Conservation (phyloP, 129 eudicot genomes). For the Glebionis coronaria region DNA sequence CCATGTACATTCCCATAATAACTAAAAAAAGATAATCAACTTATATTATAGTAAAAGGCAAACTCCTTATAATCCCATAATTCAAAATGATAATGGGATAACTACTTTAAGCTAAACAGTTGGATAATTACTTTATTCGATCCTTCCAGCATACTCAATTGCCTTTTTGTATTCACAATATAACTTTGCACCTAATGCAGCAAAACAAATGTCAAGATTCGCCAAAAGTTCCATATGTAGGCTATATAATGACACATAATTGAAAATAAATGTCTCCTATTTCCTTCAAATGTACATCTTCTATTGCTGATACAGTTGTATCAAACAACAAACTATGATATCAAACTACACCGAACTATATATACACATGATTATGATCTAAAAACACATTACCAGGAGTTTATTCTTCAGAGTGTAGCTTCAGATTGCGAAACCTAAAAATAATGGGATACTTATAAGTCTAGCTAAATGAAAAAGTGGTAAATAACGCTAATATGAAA, state of each 20-base stretch:
- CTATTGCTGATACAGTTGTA: conserved; percentile 26
- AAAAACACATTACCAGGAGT: conserved; percentile 34
- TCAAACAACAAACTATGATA: conserved; percentile 12
- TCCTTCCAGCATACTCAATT: conserved; percentile 54
- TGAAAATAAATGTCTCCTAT: conserved; percentile 34
- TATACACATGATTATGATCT: too few relatives aligned
- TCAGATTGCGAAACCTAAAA: conserved; percentile 65
- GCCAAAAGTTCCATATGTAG: background rate
- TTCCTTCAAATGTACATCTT: conserved; percentile 42
- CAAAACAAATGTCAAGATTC: background rate
- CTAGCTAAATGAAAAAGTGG: conserved; percentile 2
- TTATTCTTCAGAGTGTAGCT: conserved; percentile 59
- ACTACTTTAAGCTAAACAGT: too few relatives aligned
- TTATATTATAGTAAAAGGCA: too few relatives aligned
- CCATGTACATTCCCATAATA: too few relatives aligned
- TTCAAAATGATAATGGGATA: too few relatives aligned
- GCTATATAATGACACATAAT: background rate
- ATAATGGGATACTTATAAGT: background rate
- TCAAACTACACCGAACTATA: conserved; percentile 9
- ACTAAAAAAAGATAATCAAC: too few relatives aligned
- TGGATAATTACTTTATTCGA: conserved; percentile 13
- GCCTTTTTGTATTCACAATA: conserved; percentile 65
- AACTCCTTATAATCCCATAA: too few relatives aligned
- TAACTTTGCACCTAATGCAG: conserved; percentile 63
- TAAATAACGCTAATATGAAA: background rate